A percentile compares a stretch with the other conserved stretches of the same genome.
Conservation (phyloP, 805 yeast genomes). For the Kurtzmaniella cleridarum region DNA sequence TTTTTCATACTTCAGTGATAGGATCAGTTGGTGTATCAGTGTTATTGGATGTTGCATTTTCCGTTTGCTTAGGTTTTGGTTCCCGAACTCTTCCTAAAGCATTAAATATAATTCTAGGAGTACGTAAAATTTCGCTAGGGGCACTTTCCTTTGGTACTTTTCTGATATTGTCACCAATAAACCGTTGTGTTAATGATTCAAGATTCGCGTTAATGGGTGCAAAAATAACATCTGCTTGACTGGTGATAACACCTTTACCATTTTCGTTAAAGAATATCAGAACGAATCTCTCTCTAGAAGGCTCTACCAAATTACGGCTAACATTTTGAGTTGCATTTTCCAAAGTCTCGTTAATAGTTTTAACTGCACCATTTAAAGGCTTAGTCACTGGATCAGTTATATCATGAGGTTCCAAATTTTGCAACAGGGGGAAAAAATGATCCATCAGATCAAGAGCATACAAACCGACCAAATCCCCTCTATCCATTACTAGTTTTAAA, state of each 20-base stretch:
- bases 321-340: constrained; percentile 6
- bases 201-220: constrained; percentile 56
- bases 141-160: constrained; percentile 37
- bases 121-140: constrained; percentile 55
- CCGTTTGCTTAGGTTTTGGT: constrained; percentile 1
- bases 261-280: constrained; percentile 48
- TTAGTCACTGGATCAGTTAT: constrained; percentile 43
- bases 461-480: constrained; percentile 51
- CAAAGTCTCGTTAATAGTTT: constrained; percentile 14
- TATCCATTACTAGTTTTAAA: constrained; percentile 41
- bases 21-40: not conserved
- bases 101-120: constrained; percentile 37
- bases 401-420: constrained; percentile 47
- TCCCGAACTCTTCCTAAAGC: constrained; percentile 24
- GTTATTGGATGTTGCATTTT: not conserved
- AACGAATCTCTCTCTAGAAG: constrained; percentile 47
- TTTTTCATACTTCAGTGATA: not conserved
- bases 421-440: constrained; percentile 50
- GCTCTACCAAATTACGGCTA: constrained; percentile 27
- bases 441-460: constrained; percentile 54
- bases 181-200: constrained; percentile 37
- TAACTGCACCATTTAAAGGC: constrained; percentile 47
- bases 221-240: constrained; percentile 58
- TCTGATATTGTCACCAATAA: constrained; percentile 41
- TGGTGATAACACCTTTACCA: constrained; percentile 59